A percentile compares a stretch with the other conserved stretches of the same genome.
phyloP scores from a whole-genome alignment of 2,329 filamentous ascomycete species.

The Botrytis hyacinthi region DNA sequence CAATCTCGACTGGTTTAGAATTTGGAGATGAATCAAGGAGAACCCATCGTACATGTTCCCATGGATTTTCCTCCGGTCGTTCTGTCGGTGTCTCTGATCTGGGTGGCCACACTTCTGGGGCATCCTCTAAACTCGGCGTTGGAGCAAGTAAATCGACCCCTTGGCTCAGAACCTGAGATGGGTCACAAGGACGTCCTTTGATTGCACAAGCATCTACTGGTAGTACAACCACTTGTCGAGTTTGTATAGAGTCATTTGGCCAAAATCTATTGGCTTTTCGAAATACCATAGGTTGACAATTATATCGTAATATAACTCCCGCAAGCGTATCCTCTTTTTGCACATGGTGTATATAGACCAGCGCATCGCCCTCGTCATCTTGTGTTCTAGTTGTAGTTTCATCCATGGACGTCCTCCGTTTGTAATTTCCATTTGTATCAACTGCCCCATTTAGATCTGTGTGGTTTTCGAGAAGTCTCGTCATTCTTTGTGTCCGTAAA shows the following conservation, averaged over 20 bases:
- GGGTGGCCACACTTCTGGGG: constrained; percentile 35
- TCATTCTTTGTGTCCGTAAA: constrained; percentile 55
- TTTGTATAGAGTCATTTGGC: constrained; percentile 89
- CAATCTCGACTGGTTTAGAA: constrained; percentile 74
- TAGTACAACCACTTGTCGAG: constrained; percentile 74
- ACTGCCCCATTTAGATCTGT: constrained; percentile 58
- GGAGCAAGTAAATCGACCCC: constrained; percentile 52
- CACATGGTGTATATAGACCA: constrained; percentile 90
- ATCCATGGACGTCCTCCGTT: constrained; percentile 36
- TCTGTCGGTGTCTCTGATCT: constrained; percentile 31
- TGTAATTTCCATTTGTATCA: constrained; percentile 43
- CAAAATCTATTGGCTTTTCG: constrained; percentile 89
- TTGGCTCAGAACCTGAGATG: constrained; percentile 40
- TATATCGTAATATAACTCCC: constrained; percentile 85
- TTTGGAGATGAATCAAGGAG: constrained; percentile 66
- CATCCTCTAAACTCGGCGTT: constrained; percentile 45
- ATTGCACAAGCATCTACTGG: constrained; percentile 87
- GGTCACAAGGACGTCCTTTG: constrained; percentile 70
- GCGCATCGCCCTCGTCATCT: constrained; percentile 67
- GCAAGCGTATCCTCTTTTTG: constrained; percentile 82
- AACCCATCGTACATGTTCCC: constrained; percentile 90
- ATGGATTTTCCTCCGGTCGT: constrained; percentile 55
- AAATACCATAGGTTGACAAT: constrained; percentile 79
- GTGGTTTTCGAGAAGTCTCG: constrained; percentile 59
- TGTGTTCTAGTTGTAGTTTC: constrained; percentile 34